A percentile compares a stretch with the other conserved stretches of the same genome.
phyloP scores from a whole-genome alignment of 345 rosid genomes.

The Raphanus raphanistrum region DNA sequence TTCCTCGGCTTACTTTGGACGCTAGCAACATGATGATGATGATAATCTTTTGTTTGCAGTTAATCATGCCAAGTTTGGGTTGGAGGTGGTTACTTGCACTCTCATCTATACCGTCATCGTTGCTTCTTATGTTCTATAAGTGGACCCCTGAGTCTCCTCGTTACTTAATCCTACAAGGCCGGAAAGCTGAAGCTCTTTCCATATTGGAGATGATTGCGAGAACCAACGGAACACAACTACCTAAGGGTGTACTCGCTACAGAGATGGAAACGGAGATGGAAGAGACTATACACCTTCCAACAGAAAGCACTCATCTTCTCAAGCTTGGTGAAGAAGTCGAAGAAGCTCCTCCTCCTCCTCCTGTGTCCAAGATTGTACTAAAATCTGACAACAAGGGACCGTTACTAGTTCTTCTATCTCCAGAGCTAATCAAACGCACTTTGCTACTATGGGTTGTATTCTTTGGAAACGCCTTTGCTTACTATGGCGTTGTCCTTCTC shows the following conservation, averaged over 20 bases:
- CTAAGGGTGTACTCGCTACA: constrained; percentile 66
- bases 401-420: constrained; percentile 63
- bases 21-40: constrained; percentile 9
- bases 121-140: constrained; percentile 74
- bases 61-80: constrained; percentile 77
- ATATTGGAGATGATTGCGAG: constrained; percentile 66
- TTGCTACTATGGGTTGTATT: constrained; percentile 80
- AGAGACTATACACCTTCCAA: constrained; percentile 29
- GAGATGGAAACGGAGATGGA: constrained; percentile 54
- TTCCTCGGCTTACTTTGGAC: neutral
- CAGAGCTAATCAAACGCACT: constrained; percentile 62
- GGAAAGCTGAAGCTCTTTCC: constrained; percentile 56
- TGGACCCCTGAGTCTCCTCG: constrained; percentile 85
- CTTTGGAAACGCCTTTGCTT: constrained; percentile 87
- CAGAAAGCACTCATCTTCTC: constrained; percentile 50
- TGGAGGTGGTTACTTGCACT: constrained; percentile 95
- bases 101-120: constrained; percentile 69
- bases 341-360: constrained; percentile 10
- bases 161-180: constrained; percentile 71
- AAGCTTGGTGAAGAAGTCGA: constrained; percentile 30
- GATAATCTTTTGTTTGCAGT: constrained; percentile 44
- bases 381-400: constrained; percentile 45
- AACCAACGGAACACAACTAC: constrained; percentile 56
- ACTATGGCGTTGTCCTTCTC: constrained; percentile 86
- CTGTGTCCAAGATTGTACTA: constrained; percentile 34